phyloP scores from a whole-genome alignment of 2,329 filamentous ascomycete species.

The Fusarium veterinarium region DNA sequence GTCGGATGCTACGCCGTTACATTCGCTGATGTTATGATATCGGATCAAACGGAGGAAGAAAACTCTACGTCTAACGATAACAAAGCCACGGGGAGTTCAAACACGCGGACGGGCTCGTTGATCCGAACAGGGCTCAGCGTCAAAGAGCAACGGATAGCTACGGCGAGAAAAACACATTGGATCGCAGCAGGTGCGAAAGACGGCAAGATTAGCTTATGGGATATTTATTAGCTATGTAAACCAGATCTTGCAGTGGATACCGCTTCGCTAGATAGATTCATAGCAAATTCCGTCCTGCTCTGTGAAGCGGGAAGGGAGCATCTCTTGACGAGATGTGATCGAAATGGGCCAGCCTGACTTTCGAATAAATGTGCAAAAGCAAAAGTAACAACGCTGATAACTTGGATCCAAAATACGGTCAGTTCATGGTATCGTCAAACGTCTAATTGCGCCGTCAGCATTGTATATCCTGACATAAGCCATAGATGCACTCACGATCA shows the following conservation, averaged over 20 bases:
- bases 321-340: background rate
- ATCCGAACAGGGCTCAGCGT: constrained; percentile 53
- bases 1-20: constrained; percentile 85
- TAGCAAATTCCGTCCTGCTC: background rate
- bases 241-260: background rate
- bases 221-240: constrained; percentile 75
- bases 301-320: background rate
- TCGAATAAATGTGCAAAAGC: background rate
- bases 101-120: constrained; percentile 3
- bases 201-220: constrained; percentile 95
- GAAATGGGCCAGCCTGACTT: background rate
- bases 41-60: background rate
- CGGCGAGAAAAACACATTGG: constrained; percentile 83
- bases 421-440: background rate
- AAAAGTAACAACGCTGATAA: background rate
- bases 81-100: background rate
- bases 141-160: constrained; percentile 71
- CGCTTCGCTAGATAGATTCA: background rate
- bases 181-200: constrained; percentile 92
- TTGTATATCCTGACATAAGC: background rate
- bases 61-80: background rate
- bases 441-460: background rate
- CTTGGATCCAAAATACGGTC: background rate
- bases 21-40: constrained; percentile 66
- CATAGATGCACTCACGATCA: constrained; percentile 1